Percentiles rank a stretch among this genome's conserved stretches.
Evolutionary conservation across 768 basidiomycete genomes (phyloP).

Genomic region (Lentinula sp.): DNA sequence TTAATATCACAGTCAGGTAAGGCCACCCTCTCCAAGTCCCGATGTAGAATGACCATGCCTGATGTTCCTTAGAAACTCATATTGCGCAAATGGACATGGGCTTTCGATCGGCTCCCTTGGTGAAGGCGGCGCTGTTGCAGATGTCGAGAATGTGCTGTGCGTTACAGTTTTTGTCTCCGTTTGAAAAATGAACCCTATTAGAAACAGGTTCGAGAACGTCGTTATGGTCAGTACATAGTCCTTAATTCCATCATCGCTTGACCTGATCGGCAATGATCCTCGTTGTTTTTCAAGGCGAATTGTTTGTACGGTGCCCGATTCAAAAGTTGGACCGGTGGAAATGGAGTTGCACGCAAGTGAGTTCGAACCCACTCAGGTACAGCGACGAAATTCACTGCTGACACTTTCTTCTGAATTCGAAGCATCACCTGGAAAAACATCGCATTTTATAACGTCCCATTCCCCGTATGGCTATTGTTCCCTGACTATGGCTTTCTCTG

Average conservation of each 20-base stretch:
- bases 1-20: conserved; percentile 45
- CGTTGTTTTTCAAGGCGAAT: conserved; percentile 29
- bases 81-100: conserved; percentile 55
- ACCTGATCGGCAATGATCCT: background rate
- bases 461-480: conserved; percentile 36
- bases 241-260: no score
- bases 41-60: background rate
- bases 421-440: conserved; percentile 50
- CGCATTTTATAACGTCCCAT: conserved; percentile 41
- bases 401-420: background rate
- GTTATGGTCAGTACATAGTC: conserved; percentile 27
- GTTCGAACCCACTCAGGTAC: conserved; percentile 6
- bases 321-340: conserved; percentile 64
- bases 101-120: conserved; percentile 51
- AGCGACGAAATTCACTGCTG: no score
- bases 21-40: background rate
- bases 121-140: conserved; percentile 35
- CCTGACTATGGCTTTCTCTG: background rate
- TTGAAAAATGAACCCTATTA: background rate
- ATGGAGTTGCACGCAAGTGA: conserved; percentile 51
- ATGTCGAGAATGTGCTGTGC: conserved; percentile 53
- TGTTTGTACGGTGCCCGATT: conserved; percentile 56
- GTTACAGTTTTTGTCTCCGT: conserved; percentile 10
- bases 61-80: conserved; percentile 31
- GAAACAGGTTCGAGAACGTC: conserved; percentile 37